These are phyloP conservation scores for Ogataea ramenticola DNA, from an alignment of 805 yeast genomes.

Conservation along the genomic window DNA sequence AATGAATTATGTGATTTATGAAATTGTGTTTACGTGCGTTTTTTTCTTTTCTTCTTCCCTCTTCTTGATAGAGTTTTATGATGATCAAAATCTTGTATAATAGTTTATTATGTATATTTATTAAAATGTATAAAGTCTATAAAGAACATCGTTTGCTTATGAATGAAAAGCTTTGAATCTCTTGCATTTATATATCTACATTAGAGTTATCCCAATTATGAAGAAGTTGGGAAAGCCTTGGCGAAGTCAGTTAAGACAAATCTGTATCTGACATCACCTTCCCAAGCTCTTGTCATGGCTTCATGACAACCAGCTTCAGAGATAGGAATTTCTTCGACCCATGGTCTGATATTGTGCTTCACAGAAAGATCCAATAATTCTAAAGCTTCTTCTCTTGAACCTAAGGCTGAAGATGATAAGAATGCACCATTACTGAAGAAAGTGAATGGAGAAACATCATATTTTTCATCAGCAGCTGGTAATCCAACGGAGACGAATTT, in stretches of 20 bases:
- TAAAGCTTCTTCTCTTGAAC: constrained; percentile 39
- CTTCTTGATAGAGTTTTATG: too few relatives aligned
- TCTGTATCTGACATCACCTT: constrained; percentile 46
- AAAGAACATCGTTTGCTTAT: not conserved
- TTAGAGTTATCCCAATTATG: too few relatives aligned
- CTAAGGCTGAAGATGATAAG: constrained; percentile 39
- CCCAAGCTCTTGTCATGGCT: constrained; percentile 38
- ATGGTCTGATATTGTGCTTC: constrained; percentile 37
- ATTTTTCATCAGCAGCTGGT: constrained; percentile 33
- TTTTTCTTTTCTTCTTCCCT: too few relatives aligned
- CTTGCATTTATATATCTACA: too few relatives aligned
- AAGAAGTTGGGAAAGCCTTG: constrained; percentile 32
- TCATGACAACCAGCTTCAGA: constrained; percentile 32
- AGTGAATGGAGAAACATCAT: constrained; percentile 40
- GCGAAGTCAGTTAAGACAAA: constrained; percentile 42
- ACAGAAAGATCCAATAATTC: constrained; percentile 41
- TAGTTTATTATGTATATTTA: too few relatives aligned
- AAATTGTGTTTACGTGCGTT: too few relatives aligned
- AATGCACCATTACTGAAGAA: constrained; percentile 40
- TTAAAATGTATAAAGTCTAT: not conserved
- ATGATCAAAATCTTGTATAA: too few relatives aligned
- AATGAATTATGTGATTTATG: not conserved
- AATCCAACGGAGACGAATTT: constrained; percentile 42
- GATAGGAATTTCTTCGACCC: constrained; percentile 44
- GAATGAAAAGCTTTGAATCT: too few relatives aligned